Evolutionary conservation across 2,329 filamentous ascomycete genomes (phyloP), one percentile per base, ranked within the genome.

Genomic region (Xylaria sp.): DNA sequence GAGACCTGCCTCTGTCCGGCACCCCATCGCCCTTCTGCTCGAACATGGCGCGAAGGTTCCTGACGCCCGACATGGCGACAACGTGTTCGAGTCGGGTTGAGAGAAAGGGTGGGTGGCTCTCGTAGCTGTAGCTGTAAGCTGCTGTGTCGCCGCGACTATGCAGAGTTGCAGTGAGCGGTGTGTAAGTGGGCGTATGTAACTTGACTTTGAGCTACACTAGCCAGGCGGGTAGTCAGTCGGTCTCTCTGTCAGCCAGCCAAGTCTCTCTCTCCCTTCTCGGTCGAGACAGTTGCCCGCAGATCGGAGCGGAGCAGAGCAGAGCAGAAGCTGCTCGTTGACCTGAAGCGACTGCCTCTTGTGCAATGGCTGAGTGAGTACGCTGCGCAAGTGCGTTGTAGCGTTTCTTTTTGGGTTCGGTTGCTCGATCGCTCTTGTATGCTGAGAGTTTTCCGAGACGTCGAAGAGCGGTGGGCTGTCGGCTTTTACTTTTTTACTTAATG

Each of bases 1-100:
- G 91, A 67, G 90, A 91, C 79, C 91, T 86, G 70, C 91, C 92
- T 83, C 91, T 86, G 72, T 79, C 90, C 18, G 90, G 89, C 72
- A 89, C 87, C 75, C 87, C 83, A 74, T 89, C 87, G 79, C 86
- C 88, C 81, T 89, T 92, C 79, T 89, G 89, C 84, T 94, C 92
- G 79, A 94, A 94, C 86, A 92, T 93, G 77, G 92, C 92, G 75
- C 91, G 86, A 73, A 94, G 88, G 82, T 92, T 92, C 82, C 86
- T 90, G 77, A 93, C 91, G 77, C 88, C 89, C 78, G 89, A 90
- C 87, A 89, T 90, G 77, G 79, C 83, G 80, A 81, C 80, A 75
- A 80, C 66, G 64, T 69, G 64, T 64, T 62, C 61, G 48, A 63
- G 64, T 61, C 39, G n/a, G 52, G 59, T 54, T 66, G 67, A 66